Evolutionary conservation across 2,329 filamentous ascomycete genomes (phyloP).

Genomic region (Fusarium austroafricanum): DNA sequence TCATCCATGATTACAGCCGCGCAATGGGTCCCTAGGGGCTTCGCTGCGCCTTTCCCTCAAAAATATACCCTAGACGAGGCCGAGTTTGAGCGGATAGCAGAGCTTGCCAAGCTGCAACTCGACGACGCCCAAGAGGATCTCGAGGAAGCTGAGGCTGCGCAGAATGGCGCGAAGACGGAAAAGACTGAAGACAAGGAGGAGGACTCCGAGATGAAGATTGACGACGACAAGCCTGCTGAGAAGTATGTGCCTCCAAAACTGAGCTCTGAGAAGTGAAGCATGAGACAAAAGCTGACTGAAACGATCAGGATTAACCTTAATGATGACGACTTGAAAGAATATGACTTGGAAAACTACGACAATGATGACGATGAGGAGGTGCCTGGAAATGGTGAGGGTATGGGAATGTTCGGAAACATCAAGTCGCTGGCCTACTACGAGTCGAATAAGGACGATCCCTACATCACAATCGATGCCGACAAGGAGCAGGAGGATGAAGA

Average conservation of each 20-base stretch:
- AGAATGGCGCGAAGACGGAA: constrained; percentile 44
- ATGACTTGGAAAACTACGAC: constrained; percentile 96
- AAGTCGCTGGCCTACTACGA: constrained; percentile 94
- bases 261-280: neutral
- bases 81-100: constrained; percentile 80
- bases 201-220: constrained; percentile 54
- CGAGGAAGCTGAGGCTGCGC: constrained; percentile 70
- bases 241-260: constrained; percentile 46
- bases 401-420: constrained; percentile 95
- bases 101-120: constrained; percentile 80
- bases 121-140: constrained; percentile 93
- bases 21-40: constrained; percentile 80
- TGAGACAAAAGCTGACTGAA: constrained; percentile 22
- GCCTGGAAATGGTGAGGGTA: constrained; percentile 70
- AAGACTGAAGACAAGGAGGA: constrained; percentile 47
- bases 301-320: constrained; percentile 59
- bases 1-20: constrained; percentile 80
- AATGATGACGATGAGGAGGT: constrained; percentile 73
- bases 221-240: constrained; percentile 41
- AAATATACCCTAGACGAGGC: constrained; percentile 81
- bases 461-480: constrained; percentile 87
- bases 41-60: constrained; percentile 78
- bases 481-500: constrained; percentile 83
- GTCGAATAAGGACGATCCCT: constrained; percentile 94
- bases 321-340: constrained; percentile 94